Evolutionary conservation across 2,329 filamentous ascomycete species (phyloP).

Genomic region (Periglandula ipomoeae): DNA sequence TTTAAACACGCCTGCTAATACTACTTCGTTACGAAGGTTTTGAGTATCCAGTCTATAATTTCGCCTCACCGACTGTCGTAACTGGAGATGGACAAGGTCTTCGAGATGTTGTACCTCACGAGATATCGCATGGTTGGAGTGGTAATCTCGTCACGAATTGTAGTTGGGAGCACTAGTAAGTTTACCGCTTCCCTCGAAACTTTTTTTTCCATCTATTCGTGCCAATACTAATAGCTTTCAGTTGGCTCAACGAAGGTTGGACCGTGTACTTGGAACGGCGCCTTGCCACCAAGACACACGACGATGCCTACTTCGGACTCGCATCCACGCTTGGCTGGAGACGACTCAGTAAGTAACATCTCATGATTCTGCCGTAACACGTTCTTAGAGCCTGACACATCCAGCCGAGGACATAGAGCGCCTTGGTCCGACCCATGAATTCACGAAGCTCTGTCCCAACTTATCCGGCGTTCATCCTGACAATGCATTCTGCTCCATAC

Average conservation of each 20-base stretch:
- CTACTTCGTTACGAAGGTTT: too few species aligned
- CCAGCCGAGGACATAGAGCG: conserved; percentile 62
- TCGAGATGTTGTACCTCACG: conserved; percentile 93
- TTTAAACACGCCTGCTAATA: too few species aligned
- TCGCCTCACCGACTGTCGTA: conserved; percentile 89
- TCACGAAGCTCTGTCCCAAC: conserved; percentile 82
- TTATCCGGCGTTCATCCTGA: conserved; percentile 89
- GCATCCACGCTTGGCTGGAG: conserved; percentile 97
- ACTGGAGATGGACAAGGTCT: conserved; percentile 86
- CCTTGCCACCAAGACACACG: conserved; percentile 68
- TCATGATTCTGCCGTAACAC: too few species aligned
- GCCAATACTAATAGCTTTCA: conserved; percentile 14
- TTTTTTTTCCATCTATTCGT: not conserved
- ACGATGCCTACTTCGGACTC: conserved; percentile 81
- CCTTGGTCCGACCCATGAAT: conserved; percentile 78
- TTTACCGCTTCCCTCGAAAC: conserved; percentile 9
- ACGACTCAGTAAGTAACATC: conserved; percentile 54
- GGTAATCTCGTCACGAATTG: conserved; percentile 75
- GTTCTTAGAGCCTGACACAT: too few species aligned
- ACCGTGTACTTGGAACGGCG: conserved; percentile 90
- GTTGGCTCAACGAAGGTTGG: conserved; percentile 74
- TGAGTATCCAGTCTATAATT: conserved; percentile 93
- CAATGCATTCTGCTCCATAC: conserved; percentile 85
- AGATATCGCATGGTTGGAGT: conserved; percentile 69
- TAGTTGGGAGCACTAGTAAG: conserved; percentile 72